Conservation (phyloP, 805 yeast species). For the Pichia rugopelliculosa region DNA sequence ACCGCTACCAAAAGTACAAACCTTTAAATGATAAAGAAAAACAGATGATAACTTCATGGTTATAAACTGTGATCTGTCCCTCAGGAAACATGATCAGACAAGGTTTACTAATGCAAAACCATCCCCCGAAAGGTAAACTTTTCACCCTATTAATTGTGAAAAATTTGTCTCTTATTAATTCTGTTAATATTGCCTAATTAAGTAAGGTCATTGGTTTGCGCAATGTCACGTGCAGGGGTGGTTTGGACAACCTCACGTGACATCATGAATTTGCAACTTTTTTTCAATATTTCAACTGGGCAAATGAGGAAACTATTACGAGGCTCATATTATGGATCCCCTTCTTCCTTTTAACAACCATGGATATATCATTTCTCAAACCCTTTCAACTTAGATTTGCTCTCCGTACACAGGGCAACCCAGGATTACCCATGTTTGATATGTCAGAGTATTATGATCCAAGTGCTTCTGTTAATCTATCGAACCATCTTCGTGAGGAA, state of each 20-base stretch:
- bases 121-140: neutral
- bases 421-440: neutral
- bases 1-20: neutral
- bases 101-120: neutral
- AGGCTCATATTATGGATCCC: neutral
- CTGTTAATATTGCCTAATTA: neutral
- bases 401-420: neutral
- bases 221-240: neutral
- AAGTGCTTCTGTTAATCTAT: neutral
- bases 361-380: neutral
- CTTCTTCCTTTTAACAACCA: neutral
- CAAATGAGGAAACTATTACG: neutral
- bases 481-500: neutral
- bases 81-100: neutral
- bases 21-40: too few species aligned
- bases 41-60: too few species aligned
- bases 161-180: neutral
- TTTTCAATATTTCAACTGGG: neutral
- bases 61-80: neutral
- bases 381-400: neutral
- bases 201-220: neutral
- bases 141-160: neutral
- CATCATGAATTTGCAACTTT: neutral
- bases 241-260: too few species aligned
- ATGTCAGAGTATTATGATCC: neutral